These are phyloP conservation scores for Ceratobasidium sp. DNA, from an alignment of 1,284 basidiomycete genomes.

Conservation along the genomic window DNA sequence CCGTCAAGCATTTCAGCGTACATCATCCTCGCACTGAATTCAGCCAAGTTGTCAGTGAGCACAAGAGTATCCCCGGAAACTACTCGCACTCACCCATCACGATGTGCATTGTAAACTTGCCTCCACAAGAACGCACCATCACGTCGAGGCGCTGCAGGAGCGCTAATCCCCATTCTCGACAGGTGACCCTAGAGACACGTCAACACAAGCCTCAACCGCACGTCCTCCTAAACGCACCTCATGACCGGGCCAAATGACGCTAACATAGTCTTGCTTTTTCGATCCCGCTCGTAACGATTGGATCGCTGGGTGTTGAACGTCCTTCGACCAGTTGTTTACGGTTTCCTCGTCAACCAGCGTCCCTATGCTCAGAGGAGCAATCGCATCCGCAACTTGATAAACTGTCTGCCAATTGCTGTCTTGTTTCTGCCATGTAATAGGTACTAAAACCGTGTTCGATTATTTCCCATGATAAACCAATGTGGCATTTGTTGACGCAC, in stretches of 20 bases:
- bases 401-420: slow-evolving; percentile 23
- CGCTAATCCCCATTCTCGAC: slow-evolving; percentile 71
- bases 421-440: slow-evolving; percentile 28
- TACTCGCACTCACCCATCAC: slow-evolving; percentile 52
- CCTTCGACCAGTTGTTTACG: slow-evolving; percentile 14
- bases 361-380: slow-evolving; percentile 18
- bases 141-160: slow-evolving; percentile 57
- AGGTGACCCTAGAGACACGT: slow-evolving; percentile 63
- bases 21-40: slow-evolving; percentile 58
- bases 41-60: not conserved
- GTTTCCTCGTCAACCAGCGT: slow-evolving; percentile 11
- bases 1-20: slow-evolving; percentile 88
- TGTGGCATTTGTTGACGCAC: not conserved
- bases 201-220: not conserved
- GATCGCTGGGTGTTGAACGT: slow-evolving; percentile 2
- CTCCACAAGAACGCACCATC: slow-evolving; percentile 78
- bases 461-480: not conserved
- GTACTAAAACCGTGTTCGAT: not conserved
- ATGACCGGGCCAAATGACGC: slow-evolving; percentile 74
- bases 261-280: slow-evolving; percentile 70
- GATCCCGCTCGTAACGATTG: slow-evolving; percentile 47
- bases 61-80: not conserved
- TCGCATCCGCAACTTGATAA: slow-evolving; percentile 10
- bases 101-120: slow-evolving; percentile 69
- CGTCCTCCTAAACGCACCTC: slow-evolving; percentile 61